Base-by-base conservation (phyloP, 345 rosid species). In the Odontarrhena argentea region DNA sequence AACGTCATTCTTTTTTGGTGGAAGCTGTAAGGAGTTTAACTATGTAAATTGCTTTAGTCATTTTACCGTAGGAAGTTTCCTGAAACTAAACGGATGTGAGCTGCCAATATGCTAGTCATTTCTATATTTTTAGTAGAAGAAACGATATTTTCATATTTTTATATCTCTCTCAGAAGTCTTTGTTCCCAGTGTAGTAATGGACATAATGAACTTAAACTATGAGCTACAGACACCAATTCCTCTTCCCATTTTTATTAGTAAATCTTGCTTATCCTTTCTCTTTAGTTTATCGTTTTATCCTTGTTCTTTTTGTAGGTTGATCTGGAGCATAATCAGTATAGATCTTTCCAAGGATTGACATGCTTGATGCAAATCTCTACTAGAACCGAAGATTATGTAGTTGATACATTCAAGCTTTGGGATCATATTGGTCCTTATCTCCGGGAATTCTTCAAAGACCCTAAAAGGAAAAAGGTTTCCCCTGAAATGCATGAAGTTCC, bases 301-400 rank as follows among this genome's bases (percentile, higher is more conserved):
- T 55, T 37, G 50, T 46, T 69, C 40, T 25, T 59, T 63, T 26
- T 76, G 30, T 65, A 93, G 98, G 98, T 90, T 72, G 98, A 93
- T 78, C 69, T 93, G 85, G 98, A 93, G 78, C 97, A 93, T 77
- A 93, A 93, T 75, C 97, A 90, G 26, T 93, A 93, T 80, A 88
- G 97, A 50, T 86, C 97, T 36, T 93, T 90, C 65, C 98, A 86
- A 86, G 98, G 98, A 49, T 66, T 90, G 78, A 90, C 97, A 48
- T 93, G 98, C 80, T 80, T 91, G 82, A 94, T 94, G 85, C 99
- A 94, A 88, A 83, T 94, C 74, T 94, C 97, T 49, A 91, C 99
- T 18, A 81, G 97, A 83, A 83, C 79, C 0, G 97, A 91, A 80
- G 97, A 94, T 77, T 94, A 78, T 77, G 63, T 94, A 32, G 77